These are phyloP conservation scores for Vigna radiata DNA, from an alignment of 306 rosid genomes.

Conservation along the genomic window DNA sequence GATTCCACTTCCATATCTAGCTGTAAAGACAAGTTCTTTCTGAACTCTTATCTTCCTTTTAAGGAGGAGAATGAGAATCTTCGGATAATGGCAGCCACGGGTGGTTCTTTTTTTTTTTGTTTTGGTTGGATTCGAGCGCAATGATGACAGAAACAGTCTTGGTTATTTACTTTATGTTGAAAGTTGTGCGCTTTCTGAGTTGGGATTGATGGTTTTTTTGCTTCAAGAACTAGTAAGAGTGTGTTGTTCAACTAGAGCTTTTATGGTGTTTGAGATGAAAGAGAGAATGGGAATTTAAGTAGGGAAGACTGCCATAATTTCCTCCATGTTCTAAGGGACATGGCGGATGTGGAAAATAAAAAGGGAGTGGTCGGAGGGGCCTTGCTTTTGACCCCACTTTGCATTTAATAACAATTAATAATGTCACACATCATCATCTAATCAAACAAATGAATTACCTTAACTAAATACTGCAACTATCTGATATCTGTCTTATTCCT, in stretches of 20 bases:
- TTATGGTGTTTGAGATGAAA: conserved; percentile 43
- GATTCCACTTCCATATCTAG: conserved; percentile 69
- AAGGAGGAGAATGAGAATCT: conserved; percentile 10
- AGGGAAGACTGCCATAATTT: conserved; percentile 77
- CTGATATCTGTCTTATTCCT: not conserved
- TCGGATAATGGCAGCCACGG: not conserved
- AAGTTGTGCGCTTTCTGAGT: conserved; percentile 39
- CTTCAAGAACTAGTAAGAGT: conserved; percentile 53
- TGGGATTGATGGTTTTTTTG: conserved; percentile 48
- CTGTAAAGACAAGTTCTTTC: not conserved
- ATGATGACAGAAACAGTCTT: conserved; percentile 44
- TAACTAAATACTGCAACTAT: not conserved
- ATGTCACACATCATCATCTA: conserved; percentile 20
- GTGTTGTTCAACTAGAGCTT: conserved; percentile 46
- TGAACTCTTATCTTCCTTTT: not conserved
- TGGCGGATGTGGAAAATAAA: conserved; percentile 66
- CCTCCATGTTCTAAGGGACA: conserved; percentile 87
- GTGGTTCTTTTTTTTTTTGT: not conserved
- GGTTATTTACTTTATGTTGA: conserved; percentile 15
- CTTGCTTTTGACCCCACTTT: conserved; percentile 37
- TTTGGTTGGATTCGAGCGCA: conserved; percentile 27
- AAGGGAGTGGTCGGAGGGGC: conserved; percentile 67
- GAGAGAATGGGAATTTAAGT: conserved; percentile 44
- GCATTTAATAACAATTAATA: conserved; percentile 34
- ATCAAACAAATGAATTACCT: conserved; percentile 6